phyloP scores from a whole-genome alignment of 169 alveolate species.

The Plasmodium coatneyi region DNA sequence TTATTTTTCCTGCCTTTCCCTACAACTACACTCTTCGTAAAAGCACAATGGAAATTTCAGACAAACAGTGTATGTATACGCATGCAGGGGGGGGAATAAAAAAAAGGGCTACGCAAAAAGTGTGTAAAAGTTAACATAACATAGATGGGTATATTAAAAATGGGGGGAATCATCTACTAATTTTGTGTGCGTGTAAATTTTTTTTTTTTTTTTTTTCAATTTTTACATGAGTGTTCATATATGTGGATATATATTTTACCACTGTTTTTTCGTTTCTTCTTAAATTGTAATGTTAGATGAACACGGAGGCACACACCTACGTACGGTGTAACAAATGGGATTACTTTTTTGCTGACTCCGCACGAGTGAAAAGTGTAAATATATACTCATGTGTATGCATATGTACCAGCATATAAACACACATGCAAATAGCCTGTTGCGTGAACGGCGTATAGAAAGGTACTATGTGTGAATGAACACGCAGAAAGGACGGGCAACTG shows the following conservation, averaged over 20 bases:
- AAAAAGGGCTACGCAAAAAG: neutral
- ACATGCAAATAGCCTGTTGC: neutral
- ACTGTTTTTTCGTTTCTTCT: neutral
- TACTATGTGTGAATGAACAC: neutral
- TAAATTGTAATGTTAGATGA: conserved; percentile 16
- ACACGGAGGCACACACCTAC: conserved; percentile 10
- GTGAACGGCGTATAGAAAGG: neutral
- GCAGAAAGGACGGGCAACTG: neutral
- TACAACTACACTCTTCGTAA: conserved; percentile 17
- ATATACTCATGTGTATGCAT: conserved; percentile 18
- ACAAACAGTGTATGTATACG: conserved; percentile 19
- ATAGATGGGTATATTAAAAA: neutral
- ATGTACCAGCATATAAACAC: neutral
- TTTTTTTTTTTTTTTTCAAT: conserved; percentile 14
- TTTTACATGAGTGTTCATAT: conserved; percentile 4
- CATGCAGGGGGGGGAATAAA: conserved; percentile 15
- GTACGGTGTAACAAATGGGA: conserved; percentile 42
- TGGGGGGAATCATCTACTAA: conserved; percentile 1
- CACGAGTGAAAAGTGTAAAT: conserved; percentile 17
- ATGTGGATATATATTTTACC: conserved; percentile 17
- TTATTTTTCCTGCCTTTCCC: conserved; percentile 1
- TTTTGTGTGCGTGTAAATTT: conserved; percentile 14
- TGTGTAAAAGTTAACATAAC: conserved; percentile 14
- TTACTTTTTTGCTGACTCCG: conserved; percentile 31
- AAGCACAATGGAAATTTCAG: conserved; percentile 51